A percentile compares a stretch with the other conserved stretches of the same genome.
Conservation (phyloP, 257 asterid species). For the Solanum bukasovii region DNA sequence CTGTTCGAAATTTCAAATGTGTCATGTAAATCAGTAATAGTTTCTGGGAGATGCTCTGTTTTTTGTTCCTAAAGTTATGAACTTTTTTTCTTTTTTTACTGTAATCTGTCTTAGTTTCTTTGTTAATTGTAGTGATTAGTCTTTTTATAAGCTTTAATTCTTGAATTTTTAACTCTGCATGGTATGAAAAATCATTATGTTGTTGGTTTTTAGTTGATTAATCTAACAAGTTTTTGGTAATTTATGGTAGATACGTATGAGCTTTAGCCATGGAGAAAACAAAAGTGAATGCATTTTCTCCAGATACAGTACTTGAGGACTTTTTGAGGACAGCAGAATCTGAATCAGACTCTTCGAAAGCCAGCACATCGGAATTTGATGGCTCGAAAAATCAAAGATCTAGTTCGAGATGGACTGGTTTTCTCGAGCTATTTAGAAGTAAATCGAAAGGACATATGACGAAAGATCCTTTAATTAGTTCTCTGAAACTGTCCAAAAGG, state of each 20-base stretch:
- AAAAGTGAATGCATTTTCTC: conserved; percentile 46
- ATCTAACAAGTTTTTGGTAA: background rate
- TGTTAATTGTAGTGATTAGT: background rate
- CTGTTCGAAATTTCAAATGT: background rate
- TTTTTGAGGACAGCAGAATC: conserved; percentile 63
- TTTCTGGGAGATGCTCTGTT: background rate
- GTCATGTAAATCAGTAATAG: background rate
- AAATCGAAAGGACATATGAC: conserved; percentile 47
- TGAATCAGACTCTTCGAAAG: conserved; percentile 59
- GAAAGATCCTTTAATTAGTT: conserved; percentile 32
- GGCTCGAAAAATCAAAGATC: conserved; percentile 22
- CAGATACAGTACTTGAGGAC: conserved; percentile 87
- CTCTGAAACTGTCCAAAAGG: conserved; percentile 37
- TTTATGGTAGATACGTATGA: conserved; percentile 12
- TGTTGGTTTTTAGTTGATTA: background rate
- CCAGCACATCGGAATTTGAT: conserved; percentile 63
- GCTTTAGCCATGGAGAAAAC: conserved; percentile 46
- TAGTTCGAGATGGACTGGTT: conserved; percentile 40
- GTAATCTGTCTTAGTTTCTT: background rate
- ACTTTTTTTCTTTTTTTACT: background rate
- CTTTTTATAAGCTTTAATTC: background rate
- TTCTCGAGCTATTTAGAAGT: conserved; percentile 35
- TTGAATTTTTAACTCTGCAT: background rate
- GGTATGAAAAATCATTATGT: background rate
- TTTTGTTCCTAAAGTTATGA: background rate